Evolutionary conservation across 164 flowering plant species (phyloP).

Genomic region (Tinospora cordifolia): DNA sequence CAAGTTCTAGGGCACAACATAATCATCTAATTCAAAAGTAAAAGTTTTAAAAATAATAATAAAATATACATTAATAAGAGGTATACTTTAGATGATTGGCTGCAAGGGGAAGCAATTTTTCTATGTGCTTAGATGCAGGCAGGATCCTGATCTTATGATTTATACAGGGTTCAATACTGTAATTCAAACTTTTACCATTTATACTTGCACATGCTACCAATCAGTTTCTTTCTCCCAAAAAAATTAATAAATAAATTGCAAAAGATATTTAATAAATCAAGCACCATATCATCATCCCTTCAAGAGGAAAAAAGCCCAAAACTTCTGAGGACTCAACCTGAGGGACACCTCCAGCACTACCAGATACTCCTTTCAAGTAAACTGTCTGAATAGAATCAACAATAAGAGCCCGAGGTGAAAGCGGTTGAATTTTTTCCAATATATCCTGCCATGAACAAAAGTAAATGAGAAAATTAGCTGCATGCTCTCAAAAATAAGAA

Average conservation of each 20-base stretch:
- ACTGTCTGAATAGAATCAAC: constrained; percentile 98
- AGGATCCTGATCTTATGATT: too few relatives aligned
- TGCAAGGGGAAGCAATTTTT: too few relatives aligned
- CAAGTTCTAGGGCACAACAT: neutral
- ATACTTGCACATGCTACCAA: too few relatives aligned
- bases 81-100: too few relatives aligned
- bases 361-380: constrained; percentile 62
- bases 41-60: too few relatives aligned
- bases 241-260: too few relatives aligned
- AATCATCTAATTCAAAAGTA: neutral
- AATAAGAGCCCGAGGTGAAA: constrained; percentile 68
- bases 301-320: neutral
- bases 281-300: neutral
- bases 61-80: too few relatives aligned
- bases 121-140: too few relatives aligned
- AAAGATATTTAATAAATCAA: too few relatives aligned
- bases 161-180: too few relatives aligned
- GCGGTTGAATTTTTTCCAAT: constrained; percentile 44
- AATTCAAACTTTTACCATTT: too few relatives aligned
- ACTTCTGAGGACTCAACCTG: constrained; percentile 47
- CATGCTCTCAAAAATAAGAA: neutral
- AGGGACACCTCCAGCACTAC: constrained; percentile 68
- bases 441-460: constrained; percentile 56
- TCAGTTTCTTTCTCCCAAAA: too few relatives aligned
- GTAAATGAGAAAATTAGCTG: neutral